Percentiles rank a stretch among this genome's conserved stretches.
These are phyloP conservation scores for Geotrichum europaeum DNA, from an alignment of 1,139 yeast genomes.

Conservation along the genomic window DNA sequence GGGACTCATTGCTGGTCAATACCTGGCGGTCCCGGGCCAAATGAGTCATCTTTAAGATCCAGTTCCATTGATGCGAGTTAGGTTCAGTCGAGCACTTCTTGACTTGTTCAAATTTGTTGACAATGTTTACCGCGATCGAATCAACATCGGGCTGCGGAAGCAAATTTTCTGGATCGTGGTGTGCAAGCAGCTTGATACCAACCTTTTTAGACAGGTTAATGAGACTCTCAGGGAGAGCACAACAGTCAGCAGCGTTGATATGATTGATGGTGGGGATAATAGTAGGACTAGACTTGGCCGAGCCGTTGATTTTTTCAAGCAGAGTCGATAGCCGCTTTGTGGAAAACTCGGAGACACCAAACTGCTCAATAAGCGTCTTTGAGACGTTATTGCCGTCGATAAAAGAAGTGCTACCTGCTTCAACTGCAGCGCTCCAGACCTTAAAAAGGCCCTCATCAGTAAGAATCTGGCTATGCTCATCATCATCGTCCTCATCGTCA, in stretches of 20 bases:
- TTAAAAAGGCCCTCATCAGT: constrained; percentile 20
- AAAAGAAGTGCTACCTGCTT: constrained; percentile 7
- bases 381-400: constrained; percentile 6
- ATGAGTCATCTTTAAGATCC: constrained; percentile 29
- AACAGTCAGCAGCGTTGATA: constrained; percentile 33
- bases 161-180: constrained; percentile 30
- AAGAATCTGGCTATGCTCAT: constrained; percentile 3
- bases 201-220: constrained; percentile 25
- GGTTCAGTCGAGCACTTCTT: constrained; percentile 2
- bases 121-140: constrained; percentile 5
- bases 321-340: constrained; percentile 22
- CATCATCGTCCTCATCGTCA: constrained; percentile 23
- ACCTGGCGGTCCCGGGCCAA: constrained; percentile 30
- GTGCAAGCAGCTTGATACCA: constrained; percentile 30
- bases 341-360: constrained; percentile 32
- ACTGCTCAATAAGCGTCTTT: constrained; percentile 19
- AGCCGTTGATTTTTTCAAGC: constrained; percentile 13
- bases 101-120: constrained; percentile 4
- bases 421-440: constrained; percentile 25
- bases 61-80: constrained; percentile 24
- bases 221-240: constrained; percentile 32
- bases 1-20: constrained; percentile 27
- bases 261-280: constrained; percentile 28
- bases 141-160: constrained; percentile 22
- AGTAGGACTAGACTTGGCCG: constrained; percentile 14